Conservation (phyloP, 768 basidiomycete genomes). For the Albatrellus ellisii region DNA sequence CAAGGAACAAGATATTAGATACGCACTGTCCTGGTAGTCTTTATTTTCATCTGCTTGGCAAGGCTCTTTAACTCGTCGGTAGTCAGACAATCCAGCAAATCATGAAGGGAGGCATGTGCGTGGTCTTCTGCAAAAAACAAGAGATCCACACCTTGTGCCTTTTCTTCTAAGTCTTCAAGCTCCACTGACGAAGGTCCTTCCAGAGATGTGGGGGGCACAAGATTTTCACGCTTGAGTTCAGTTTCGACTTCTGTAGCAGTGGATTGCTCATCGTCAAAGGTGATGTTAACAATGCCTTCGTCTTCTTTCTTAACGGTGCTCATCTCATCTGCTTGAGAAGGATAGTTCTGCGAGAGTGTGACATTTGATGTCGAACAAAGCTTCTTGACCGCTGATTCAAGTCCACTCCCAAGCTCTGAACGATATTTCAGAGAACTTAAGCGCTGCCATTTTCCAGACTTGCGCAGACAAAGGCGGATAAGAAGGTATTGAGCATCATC, state of each 20-base stretch:
- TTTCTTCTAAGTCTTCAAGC: background rate
- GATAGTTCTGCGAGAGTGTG: too few relatives aligned
- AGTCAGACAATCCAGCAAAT: constrained; percentile 30
- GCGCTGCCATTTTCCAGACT: constrained; percentile 41
- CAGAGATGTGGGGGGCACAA: too few relatives aligned
- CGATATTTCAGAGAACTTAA: constrained; percentile 30
- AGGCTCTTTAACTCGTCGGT: constrained; percentile 31
- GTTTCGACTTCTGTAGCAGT: too few relatives aligned
- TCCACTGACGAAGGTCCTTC: too few relatives aligned
- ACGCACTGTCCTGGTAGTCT: constrained; percentile 19
- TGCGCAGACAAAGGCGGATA: constrained; percentile 48
- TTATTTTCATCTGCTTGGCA: constrained; percentile 32
- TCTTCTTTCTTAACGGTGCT: constrained; percentile 15
- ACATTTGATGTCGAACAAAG: constrained; percentile 24
- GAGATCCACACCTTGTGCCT: constrained; percentile 7
- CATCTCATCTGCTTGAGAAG: too few relatives aligned
- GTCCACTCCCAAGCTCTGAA: constrained; percentile 26
- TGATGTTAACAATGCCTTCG: constrained; percentile 24
- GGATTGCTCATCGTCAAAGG: constrained; percentile 21
- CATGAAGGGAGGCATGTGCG: constrained; percentile 24
- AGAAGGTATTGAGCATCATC: constrained; percentile 50
- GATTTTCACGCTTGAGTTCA: too few relatives aligned
- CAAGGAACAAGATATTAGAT: constrained; percentile 4
- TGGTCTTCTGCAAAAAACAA: constrained; percentile 27
- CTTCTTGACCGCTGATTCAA: constrained; percentile 30